These are phyloP conservation scores for Candida glaebosa DNA, from an alignment of 805 yeast species.

Conservation along the genomic window DNA sequence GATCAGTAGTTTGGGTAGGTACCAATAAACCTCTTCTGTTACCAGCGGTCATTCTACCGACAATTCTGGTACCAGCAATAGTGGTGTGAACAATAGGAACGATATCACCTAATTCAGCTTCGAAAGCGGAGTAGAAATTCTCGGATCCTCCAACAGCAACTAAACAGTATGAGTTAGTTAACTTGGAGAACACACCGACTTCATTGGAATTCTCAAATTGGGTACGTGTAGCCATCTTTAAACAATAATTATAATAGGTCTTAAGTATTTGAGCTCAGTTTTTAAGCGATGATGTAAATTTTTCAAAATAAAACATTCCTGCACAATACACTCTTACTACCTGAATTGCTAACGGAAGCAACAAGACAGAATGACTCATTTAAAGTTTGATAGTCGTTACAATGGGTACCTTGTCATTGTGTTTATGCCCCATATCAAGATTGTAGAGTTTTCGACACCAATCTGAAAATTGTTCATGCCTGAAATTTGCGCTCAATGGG, in stretches of 20 bases:
- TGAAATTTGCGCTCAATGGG: no score
- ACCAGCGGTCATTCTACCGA: constrained; percentile 98
- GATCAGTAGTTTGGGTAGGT: constrained; percentile 97
- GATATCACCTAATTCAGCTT: constrained; percentile 95
- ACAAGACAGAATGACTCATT: background rate
- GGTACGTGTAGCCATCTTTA: constrained; percentile 45
- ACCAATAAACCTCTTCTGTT: constrained; percentile 96
- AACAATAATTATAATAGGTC: no score
- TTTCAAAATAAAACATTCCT: no score
- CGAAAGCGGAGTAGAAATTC: constrained; percentile 84
- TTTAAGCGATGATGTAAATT: background rate
- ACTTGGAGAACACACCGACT: constrained; percentile 91
- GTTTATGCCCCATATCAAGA: no score
- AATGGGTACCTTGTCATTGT: no score
- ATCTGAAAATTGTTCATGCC: no score
- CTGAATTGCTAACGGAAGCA: no score
- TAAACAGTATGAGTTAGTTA: constrained; percentile 93
- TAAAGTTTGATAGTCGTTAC: no score
- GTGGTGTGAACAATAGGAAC: constrained; percentile 97
- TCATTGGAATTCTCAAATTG: constrained; percentile 48
- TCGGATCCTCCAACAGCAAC: constrained; percentile 96
- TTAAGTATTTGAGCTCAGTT: no score
- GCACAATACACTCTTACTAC: no score
- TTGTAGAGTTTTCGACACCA: no score
- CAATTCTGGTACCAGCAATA: constrained; percentile 95